phyloP scores from a whole-genome alignment of 129 eudicot species.

The Centaurea solstitialis region DNA sequence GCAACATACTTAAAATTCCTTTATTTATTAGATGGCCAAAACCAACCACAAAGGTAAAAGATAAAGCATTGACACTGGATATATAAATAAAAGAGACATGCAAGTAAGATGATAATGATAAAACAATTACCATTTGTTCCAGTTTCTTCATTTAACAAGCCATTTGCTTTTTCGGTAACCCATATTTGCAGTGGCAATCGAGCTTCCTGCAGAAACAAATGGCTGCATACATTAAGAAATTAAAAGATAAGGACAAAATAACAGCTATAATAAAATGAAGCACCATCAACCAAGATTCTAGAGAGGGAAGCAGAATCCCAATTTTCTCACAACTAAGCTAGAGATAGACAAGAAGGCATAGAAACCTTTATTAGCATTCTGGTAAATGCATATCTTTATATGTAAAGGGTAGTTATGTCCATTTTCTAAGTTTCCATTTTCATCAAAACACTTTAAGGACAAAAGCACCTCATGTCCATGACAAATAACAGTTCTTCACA shows the following conservation, averaged over 20 bases:
- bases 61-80: background rate
- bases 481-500: background rate
- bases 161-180: constrained; percentile 84
- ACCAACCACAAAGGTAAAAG: constrained; percentile 1
- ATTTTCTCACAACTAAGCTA: background rate
- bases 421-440: background rate
- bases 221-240: background rate
- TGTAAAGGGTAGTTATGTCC: background rate
- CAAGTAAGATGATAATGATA: constrained; percentile 13
- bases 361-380: constrained; percentile 7
- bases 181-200: constrained; percentile 87
- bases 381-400: constrained; percentile 1
- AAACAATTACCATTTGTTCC: constrained; percentile 53
- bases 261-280: background rate
- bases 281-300: constrained; percentile 14
- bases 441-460: background rate
- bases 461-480: background rate
- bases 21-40: background rate
- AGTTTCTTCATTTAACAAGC: constrained; percentile 61
- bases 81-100: constrained; percentile 3
- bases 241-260: background rate
- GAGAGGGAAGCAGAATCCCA: constrained; percentile 7
- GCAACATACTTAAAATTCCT: background rate
- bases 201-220: constrained; percentile 65
- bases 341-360: background rate